A percentile compares a stretch with the other conserved stretches of the same genome.
Conservation (phyloP, 139 green algal species). For the Chlamydomonas sp. region DNA sequence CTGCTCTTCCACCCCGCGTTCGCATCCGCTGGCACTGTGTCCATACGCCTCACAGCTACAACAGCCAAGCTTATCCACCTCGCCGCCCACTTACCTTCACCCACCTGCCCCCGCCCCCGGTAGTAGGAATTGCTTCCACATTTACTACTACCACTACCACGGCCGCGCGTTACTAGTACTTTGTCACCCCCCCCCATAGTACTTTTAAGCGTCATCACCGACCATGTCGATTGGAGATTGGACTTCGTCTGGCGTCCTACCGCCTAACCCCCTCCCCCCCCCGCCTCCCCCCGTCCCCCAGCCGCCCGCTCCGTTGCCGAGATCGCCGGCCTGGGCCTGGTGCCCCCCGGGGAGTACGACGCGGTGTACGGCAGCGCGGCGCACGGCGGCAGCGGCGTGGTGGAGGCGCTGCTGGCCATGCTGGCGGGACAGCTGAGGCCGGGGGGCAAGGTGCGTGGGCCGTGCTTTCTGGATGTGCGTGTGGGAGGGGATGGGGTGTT, state of each 20-base stretch:
- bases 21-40: no score
- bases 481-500: not conserved
- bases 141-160: not conserved
- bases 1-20: no score
- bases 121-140: not conserved
- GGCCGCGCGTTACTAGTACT: no score
- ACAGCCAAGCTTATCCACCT: no score
- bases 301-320: not conserved
- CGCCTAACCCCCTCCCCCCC: not conserved
- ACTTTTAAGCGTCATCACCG: not conserved
- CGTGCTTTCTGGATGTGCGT: not conserved
- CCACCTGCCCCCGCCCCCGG: no score
- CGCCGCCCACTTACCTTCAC: no score
- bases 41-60: no score
- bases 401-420: conserved; percentile 25
- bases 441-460: not conserved
- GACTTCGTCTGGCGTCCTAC: not conserved
- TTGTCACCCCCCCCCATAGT: not conserved
- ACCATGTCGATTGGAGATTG: not conserved
- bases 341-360: not conserved
- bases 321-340: conserved; percentile 19
- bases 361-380: not conserved
- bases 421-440: conserved; percentile 16
- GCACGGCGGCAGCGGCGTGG: not conserved
- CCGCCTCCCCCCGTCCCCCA: not conserved